Evolutionary conservation across 106 monocot species (phyloP).

Genomic region (Xerophyta viscosa): DNA sequence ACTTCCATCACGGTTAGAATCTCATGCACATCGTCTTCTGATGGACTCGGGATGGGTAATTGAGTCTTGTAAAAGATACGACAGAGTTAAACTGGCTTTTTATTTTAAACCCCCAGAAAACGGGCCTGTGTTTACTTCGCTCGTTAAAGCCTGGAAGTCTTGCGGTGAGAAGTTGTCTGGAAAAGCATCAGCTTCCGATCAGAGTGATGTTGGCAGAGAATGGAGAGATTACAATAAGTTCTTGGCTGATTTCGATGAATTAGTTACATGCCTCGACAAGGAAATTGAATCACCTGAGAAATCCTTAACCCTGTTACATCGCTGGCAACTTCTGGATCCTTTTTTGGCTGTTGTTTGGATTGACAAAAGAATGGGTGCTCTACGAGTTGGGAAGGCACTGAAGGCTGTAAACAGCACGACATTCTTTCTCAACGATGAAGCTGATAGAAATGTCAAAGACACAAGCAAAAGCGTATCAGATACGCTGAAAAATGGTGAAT

Average conservation of each 20-base stretch:
- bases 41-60: constrained; percentile 63
- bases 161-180: constrained; percentile 51
- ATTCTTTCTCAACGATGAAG: constrained; percentile 17
- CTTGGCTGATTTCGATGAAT: constrained; percentile 60
- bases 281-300: constrained; percentile 5
- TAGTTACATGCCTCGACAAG: constrained; percentile 33
- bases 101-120: constrained; percentile 33
- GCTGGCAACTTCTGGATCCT: constrained; percentile 80
- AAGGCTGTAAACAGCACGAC: constrained; percentile 46
- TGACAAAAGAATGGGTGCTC: constrained; percentile 50
- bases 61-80: constrained; percentile 40
- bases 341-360: constrained; percentile 75
- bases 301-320: constrained; percentile 29
- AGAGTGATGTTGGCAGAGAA: constrained; percentile 35
- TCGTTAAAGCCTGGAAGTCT: constrained; percentile 60
- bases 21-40: constrained; percentile 60
- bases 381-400: constrained; percentile 40
- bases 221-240: constrained; percentile 59
- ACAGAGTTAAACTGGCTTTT: constrained; percentile 33
- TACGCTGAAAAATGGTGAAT: neutral
- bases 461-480: constrained; percentile 18
- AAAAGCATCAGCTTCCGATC: constrained; percentile 5
- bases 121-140: constrained; percentile 33
- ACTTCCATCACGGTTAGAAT: constrained; percentile 34
- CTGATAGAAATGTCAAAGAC: constrained; percentile 14